Percentiles rank a stretch among this genome's conserved stretches.
phyloP scores from a whole-genome alignment of 371 early-diverging fungal genomes.

The Actinomortierella wolfii region DNA sequence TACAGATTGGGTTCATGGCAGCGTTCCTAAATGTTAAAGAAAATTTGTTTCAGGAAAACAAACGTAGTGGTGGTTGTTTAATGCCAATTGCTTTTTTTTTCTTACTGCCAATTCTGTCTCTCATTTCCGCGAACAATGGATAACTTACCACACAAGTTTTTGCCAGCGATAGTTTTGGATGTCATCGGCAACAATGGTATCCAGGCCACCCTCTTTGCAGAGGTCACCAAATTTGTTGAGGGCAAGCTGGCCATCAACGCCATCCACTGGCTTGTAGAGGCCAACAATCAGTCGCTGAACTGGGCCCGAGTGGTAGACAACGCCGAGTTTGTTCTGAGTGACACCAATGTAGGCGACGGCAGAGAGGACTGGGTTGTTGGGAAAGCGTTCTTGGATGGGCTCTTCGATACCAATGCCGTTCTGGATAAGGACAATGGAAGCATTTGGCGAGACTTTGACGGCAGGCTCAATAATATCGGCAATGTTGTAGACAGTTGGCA shows the following conservation, averaged over 20 bases:
- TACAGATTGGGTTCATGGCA: slow-evolving; percentile 75
- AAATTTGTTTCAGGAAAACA: neutral
- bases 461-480: slow-evolving; percentile 69
- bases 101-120: neutral
- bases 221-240: slow-evolving; percentile 15
- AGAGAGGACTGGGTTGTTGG: slow-evolving; percentile 72
- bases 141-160: slow-evolving; percentile 76
- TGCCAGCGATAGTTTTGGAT: slow-evolving; percentile 81
- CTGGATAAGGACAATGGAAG: slow-evolving; percentile 80
- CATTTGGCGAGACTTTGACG: slow-evolving; percentile 54
- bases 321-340: slow-evolving; percentile 65
- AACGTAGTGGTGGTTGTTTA: neutral
- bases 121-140: neutral
- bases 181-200: slow-evolving; percentile 53
- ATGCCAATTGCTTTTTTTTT: neutral
- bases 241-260: slow-evolving; percentile 16
- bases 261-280: slow-evolving; percentile 36
- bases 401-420: slow-evolving; percentile 87
- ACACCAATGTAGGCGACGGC: slow-evolving; percentile 77
- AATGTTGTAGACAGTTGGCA: slow-evolving; percentile 67
- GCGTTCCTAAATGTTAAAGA: slow-evolving; percentile 66
- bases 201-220: slow-evolving; percentile 56
- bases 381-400: slow-evolving; percentile 63
- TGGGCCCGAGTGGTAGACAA: slow-evolving; percentile 54
- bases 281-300: slow-evolving; percentile 48